A percentile compares a stretch with the other conserved stretches of the same genome.
These are phyloP conservation scores for Cicer judaicum DNA, from an alignment of 306 rosid genomes.

Conservation along the genomic window DNA sequence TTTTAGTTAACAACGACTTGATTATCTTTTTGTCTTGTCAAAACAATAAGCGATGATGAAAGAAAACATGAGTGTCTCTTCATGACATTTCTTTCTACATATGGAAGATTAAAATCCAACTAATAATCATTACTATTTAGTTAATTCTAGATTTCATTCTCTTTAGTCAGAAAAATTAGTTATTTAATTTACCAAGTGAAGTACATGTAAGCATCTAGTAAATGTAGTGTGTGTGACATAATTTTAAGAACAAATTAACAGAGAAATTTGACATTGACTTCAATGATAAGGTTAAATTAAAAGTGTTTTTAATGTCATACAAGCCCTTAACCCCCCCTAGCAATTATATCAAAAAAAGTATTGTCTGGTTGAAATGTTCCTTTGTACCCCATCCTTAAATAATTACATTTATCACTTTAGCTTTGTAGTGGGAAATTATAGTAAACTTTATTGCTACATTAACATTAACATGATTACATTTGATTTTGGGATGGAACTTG, in stretches of 20 bases:
- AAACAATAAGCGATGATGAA: conserved; percentile 59
- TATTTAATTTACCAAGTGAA: conserved; percentile 37
- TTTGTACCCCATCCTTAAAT: conserved; percentile 63
- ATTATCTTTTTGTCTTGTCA: conserved; percentile 65
- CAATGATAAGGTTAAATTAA: conserved; percentile 44
- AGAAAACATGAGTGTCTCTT: conserved; percentile 60
- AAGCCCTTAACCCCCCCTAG: conserved; percentile 44
- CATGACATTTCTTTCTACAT: conserved; percentile 59
- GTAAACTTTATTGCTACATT: conserved; percentile 65
- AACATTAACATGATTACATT: conserved; percentile 58
- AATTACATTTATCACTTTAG: conserved; percentile 74
- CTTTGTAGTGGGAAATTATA: conserved; percentile 79
- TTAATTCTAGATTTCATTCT: conserved; percentile 35
- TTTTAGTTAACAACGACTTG: conserved; percentile 57
- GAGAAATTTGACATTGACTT: conserved; percentile 54
- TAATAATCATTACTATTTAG: conserved; percentile 50
- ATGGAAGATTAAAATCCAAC: conserved; percentile 69
- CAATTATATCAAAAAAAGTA: conserved; percentile 57
- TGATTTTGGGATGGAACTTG: conserved; percentile 61
- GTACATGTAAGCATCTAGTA: conserved; percentile 25
- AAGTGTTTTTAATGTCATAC: conserved; percentile 39
- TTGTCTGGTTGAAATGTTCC: conserved; percentile 77
- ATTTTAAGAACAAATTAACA: not conserved
- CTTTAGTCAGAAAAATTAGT: conserved; percentile 18
- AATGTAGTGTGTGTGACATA: not conserved